Evolutionary conservation across 257 asterid genomes (phyloP).

Genomic region (Linderniella brevidens): DNA sequence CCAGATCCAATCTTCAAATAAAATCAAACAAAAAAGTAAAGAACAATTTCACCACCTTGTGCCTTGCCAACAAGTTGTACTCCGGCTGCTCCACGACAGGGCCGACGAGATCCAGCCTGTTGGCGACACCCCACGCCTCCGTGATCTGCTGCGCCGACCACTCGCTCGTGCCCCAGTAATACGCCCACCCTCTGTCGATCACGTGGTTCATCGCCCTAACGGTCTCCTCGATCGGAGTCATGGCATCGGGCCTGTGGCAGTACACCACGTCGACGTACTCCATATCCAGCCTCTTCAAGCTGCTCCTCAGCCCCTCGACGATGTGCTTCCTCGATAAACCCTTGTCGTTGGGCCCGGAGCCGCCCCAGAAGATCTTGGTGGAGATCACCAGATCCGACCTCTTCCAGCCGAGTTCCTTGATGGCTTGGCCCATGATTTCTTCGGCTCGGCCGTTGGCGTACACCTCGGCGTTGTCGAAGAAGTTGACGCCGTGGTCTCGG

Average conservation of each 20-base stretch:
- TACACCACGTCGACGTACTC: slow-evolving; percentile 72
- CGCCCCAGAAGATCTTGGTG: slow-evolving; percentile 99
- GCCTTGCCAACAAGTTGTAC: slow-evolving; percentile 73
- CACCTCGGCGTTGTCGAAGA: slow-evolving; percentile 97
- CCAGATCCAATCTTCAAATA: not conserved
- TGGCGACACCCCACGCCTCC: slow-evolving; percentile 90
- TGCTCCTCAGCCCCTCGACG: slow-evolving; percentile 66
- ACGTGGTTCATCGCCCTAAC: slow-evolving; percentile 94
- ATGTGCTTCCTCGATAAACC: slow-evolving; percentile 92
- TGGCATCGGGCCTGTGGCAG: slow-evolving; percentile 72
- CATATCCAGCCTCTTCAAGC: slow-evolving; percentile 73
- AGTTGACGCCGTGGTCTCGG: slow-evolving; percentile 85
- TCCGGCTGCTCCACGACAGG: slow-evolving; percentile 97
- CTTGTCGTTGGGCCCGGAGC: slow-evolving; percentile 90
- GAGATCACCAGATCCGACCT: slow-evolving; percentile 78
- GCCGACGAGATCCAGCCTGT: slow-evolving; percentile 79
- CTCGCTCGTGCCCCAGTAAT: slow-evolving; percentile 97
- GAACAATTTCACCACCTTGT: slow-evolving; percentile 32
- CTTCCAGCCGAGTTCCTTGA: slow-evolving; percentile 90
- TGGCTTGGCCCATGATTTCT: slow-evolving; percentile 98
- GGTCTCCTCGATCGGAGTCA: slow-evolving; percentile 88
- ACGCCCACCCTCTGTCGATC: slow-evolving; percentile 95
- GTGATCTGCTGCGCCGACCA: slow-evolving; percentile 99
- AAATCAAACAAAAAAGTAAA: too few relatives aligned
- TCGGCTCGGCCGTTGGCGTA: slow-evolving; percentile 95